Evolutionary conservation across 345 rosid genomes (phyloP), one percentile per base, ranked within the genome.

Genomic region (Mangifera indica): DNA sequence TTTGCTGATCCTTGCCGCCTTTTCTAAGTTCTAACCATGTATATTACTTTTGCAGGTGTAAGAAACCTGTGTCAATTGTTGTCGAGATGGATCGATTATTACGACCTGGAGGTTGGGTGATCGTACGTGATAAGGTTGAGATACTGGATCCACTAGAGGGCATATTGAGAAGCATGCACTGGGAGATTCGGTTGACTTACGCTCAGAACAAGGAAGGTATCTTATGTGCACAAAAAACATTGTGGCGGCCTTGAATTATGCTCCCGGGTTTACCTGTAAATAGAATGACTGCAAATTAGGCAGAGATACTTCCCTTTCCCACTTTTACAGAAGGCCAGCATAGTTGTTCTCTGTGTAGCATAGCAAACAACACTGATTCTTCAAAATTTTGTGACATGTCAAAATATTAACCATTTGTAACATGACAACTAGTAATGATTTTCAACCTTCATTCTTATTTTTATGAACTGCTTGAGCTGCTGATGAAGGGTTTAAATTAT

Each of bases 131-230:
- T 67, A 94, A 90, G 74, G 90, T 89, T 2, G 95, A 86, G 86
- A 89, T 92, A 81, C 74, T 94, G 7, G 89, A 89, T 59, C 87
- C 91, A 2, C 58, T 94, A 21, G 95, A 89, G 80, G 91, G 77
- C 52, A 87, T 94, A 42, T 66, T 94, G 78, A 87, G 78, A 77
- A 90, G 89, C 65, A 72, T 94, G 86, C 95, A 83, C 55, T 94
- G 98, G 98, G 97, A 94, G 74, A 94, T 94, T 56, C 84, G 97
- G 63, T 84, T 90, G 88, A 90, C 93, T 74, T 94, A 85, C 76
- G 82, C 87, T 71, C 91, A 92, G 84, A 85, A 88, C 10, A 87
- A 86, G 78, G 97, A 94, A 76, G 97, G 97, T 25, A 84, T 92
- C 65, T 42, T 94, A 60, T 90, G 97, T 77, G 97, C 93, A 0